phyloP scores from a whole-genome alignment of 108 stramenopile species.

The Mediolabrus comicus region DNA sequence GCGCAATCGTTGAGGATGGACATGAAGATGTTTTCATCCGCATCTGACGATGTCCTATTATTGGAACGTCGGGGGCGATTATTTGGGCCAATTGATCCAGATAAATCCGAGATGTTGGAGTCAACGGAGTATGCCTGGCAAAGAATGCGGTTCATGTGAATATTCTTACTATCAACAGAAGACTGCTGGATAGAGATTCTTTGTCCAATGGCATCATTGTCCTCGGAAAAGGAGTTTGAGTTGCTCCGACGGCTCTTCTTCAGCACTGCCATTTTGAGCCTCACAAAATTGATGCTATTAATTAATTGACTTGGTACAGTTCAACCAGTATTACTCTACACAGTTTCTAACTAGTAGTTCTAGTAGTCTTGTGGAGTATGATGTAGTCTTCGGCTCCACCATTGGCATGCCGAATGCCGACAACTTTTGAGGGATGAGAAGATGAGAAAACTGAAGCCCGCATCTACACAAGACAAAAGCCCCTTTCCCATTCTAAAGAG shows the following conservation, averaged over 20 bases:
- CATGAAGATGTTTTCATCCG: neutral
- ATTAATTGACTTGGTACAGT: no score
- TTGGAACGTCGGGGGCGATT: neutral
- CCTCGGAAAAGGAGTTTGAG: neutral
- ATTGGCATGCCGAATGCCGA: no score
- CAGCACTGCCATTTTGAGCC: neutral
- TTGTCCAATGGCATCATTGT: neutral
- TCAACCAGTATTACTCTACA: no score
- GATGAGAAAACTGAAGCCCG: no score
- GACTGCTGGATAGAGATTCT: neutral
- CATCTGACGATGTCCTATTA: neutral
- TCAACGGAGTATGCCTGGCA: neutral
- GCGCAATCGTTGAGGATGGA: neutral
- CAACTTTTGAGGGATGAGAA: no score
- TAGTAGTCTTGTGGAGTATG: no score
- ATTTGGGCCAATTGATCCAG: neutral
- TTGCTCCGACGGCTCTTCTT: neutral
- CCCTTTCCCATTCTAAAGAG: no score
- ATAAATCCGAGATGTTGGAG: slow-evolving; percentile 5
- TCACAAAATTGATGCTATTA: no score
- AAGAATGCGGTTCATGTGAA: neutral
- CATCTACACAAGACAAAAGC: no score
- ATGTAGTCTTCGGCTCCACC: no score
- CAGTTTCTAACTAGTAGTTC: no score
- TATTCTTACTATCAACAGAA: neutral